These are phyloP conservation scores for Daldinia vernicosa DNA, from an alignment of 495 filamentous ascomycete species.

Conservation along the genomic window DNA sequence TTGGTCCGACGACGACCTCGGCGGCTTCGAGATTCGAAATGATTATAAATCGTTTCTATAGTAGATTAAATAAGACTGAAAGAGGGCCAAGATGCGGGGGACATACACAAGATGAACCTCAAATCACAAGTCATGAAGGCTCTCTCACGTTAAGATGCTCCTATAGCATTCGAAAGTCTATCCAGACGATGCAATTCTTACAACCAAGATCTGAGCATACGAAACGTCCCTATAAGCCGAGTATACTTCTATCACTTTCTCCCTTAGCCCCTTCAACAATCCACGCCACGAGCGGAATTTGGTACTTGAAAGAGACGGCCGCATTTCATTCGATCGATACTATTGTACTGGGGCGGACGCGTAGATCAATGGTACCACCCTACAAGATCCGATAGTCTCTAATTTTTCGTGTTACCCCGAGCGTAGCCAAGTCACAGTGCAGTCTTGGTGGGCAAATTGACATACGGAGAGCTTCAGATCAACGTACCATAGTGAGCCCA, in stretches of 20 bases:
- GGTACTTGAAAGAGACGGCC: neutral
- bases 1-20: constrained; percentile 22
- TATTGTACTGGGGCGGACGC: constrained; percentile 15
- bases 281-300: constrained; percentile 10
- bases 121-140: constrained; percentile 14
- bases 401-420: constrained; percentile 36
- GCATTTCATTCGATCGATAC: neutral
- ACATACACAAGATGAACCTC: constrained; percentile 31
- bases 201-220: constrained; percentile 4
- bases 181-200: constrained; percentile 6
- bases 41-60: constrained; percentile 13
- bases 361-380: constrained; percentile 32
- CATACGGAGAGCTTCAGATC: constrained; percentile 32
- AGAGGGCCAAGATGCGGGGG: constrained; percentile 35
- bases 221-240: constrained; percentile 13
- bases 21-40: constrained; percentile 16
- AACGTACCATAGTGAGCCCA: constrained; percentile 25
- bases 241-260: neutral
- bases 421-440: constrained; percentile 35
- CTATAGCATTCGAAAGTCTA: constrained; percentile 12
- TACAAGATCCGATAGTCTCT: constrained; percentile 38
- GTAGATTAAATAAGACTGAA: constrained; percentile 14
- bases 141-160: constrained; percentile 9
- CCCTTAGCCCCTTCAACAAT: neutral
- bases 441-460: constrained; percentile 31